These are phyloP conservation scores for Neofusicoccum parvum DNA, from an alignment of 2,329 filamentous ascomycete species.

Conservation along the genomic window DNA sequence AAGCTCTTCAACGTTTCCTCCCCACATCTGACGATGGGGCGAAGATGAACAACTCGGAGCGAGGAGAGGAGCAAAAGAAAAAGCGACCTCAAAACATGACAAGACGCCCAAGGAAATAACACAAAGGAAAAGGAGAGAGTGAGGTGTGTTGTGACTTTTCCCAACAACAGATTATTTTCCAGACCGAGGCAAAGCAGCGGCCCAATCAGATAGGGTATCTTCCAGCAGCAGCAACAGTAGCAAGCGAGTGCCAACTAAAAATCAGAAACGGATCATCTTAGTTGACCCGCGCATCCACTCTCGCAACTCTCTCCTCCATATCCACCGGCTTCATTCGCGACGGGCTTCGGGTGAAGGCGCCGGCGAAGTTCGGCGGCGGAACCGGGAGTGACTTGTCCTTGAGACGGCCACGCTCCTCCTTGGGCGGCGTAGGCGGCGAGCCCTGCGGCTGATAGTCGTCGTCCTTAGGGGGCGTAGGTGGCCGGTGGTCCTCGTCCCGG, in stretches of 20 bases:
- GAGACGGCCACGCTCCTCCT: constrained; percentile 35
- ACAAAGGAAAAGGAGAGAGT: constrained; percentile 12
- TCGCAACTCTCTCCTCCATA: constrained; percentile 18
- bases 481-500: constrained; percentile 32
- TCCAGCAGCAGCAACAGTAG: constrained; percentile 14
- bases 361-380: constrained; percentile 26
- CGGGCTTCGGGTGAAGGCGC: constrained; percentile 25
- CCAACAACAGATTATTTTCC: constrained; percentile 10
- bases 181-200: constrained; percentile 12
- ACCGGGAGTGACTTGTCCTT: constrained; percentile 39
- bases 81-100: constrained; percentile 17
- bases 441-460: constrained; percentile 27
- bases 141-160: constrained; percentile 7
- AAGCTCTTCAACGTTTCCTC: not conserved
- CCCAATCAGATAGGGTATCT: constrained; percentile 14
- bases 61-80: not conserved
- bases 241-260: constrained; percentile 8
- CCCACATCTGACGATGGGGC: not conserved
- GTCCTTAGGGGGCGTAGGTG: constrained; percentile 43
- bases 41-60: not conserved
- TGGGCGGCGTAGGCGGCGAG: constrained; percentile 44
- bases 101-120: constrained; percentile 10
- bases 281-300: constrained; percentile 19
- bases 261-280: constrained; percentile 6
- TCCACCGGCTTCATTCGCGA: constrained; percentile 17